phyloP scores from a whole-genome alignment of 441 rosid species.

The Gossypium lobatum region DNA sequence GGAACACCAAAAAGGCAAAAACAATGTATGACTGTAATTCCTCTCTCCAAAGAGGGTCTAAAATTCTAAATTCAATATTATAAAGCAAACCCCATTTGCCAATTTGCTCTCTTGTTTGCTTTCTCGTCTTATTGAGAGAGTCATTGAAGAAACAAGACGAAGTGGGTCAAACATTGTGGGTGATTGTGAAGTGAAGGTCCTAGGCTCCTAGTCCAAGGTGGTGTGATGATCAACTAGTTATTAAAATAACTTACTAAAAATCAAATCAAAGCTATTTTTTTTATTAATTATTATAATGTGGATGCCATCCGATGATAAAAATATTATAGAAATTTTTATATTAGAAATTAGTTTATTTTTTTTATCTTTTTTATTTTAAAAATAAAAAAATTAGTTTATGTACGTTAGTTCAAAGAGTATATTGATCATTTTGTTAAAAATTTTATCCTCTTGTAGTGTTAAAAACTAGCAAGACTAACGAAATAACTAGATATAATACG shows the following conservation, averaged over 20 bases:
- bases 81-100: constrained; percentile 9
- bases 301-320: too few relatives aligned
- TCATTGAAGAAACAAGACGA: not conserved
- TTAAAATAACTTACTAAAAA: not conserved
- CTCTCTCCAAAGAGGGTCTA: not conserved
- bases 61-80: not conserved
- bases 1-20: constrained; percentile 8
- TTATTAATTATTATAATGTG: too few relatives aligned
- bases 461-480: too few relatives aligned
- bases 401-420: too few relatives aligned
- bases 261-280: not conserved
- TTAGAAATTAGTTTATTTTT: too few relatives aligned
- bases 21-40: not conserved
- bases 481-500: too few relatives aligned
- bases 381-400: too few relatives aligned
- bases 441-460: too few relatives aligned
- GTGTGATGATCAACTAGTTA: not conserved
- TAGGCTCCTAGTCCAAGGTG: not conserved
- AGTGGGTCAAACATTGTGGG: constrained; percentile 22
- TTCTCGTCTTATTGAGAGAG: not conserved
- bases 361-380: too few relatives aligned
- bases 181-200: not conserved
- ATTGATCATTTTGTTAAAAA: too few relatives aligned
- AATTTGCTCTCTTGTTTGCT: not conserved
- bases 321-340: too few relatives aligned